phyloP scores from a whole-genome alignment of 257 asterid genomes.

The Linderniella brevidens region DNA sequence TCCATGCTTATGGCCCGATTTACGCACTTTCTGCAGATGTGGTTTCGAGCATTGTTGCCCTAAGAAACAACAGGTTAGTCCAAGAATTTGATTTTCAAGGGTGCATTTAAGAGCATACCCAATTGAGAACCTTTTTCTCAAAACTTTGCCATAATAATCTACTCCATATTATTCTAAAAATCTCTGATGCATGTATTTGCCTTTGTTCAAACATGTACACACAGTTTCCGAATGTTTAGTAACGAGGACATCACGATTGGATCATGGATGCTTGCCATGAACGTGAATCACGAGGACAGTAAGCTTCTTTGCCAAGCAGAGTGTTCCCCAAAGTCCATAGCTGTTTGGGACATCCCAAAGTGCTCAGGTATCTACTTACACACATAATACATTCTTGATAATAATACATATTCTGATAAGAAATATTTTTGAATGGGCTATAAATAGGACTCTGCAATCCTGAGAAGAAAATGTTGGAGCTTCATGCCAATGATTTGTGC shows the following conservation, averaged over 20 bases:
- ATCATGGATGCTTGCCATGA: conserved; percentile 99
- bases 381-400: neutral
- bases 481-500: conserved; percentile 52
- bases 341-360: conserved; percentile 97
- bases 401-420: no score
- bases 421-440: no score
- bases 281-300: conserved; percentile 70
- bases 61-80: conserved; percentile 77
- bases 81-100: no score
- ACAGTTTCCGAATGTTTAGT: conserved; percentile 96
- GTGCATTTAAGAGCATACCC: no score
- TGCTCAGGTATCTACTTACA: conserved; percentile 58
- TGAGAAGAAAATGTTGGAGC: conserved; percentile 86
- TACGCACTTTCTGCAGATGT: conserved; percentile 95
- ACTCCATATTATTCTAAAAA: no score
- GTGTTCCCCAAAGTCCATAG: conserved; percentile 60
- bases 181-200: neutral
- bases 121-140: no score
- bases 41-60: conserved; percentile 80
- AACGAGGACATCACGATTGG: conserved; percentile 98
- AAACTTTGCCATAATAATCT: no score
- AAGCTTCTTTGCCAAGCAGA: conserved; percentile 49
- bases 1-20: conserved; percentile 93
- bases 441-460: conserved; percentile 72
- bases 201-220: neutral